Conservation (phyloP, 139 green algal genomes). For the Tetradesmus obliquus region DNA sequence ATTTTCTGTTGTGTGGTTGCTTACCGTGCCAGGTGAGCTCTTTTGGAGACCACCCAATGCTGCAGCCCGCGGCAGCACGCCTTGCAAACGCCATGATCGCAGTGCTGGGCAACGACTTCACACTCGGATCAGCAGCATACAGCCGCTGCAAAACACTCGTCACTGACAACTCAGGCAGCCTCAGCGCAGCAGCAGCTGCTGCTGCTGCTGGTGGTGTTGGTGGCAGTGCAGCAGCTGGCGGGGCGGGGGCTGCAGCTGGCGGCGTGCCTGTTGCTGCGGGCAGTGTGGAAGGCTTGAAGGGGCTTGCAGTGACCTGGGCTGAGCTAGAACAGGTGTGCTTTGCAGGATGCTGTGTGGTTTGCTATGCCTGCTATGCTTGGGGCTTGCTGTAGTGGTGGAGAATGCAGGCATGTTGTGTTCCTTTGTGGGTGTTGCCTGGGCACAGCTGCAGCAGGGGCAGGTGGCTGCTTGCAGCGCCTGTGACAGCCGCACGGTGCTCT, state of each 20-base stretch:
- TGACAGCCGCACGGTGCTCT: too few species aligned
- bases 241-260: neutral
- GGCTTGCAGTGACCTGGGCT: conserved; percentile 35
- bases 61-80: conserved; percentile 77
- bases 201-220: neutral
- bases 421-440: too few species aligned
- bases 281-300: neutral
- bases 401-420: neutral
- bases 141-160: conserved; percentile 68
- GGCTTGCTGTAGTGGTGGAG: conserved; percentile 18
- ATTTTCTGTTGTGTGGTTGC: too few species aligned
- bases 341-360: neutral
- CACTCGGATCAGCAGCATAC: conserved; percentile 76
- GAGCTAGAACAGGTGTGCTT: conserved; percentile 45
- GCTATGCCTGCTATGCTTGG: neutral
- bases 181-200: neutral
- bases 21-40: conserved; percentile 51
- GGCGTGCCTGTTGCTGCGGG: neutral
- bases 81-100: conserved; percentile 93
- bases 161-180: conserved; percentile 42
- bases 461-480: too few species aligned
- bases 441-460: too few species aligned
- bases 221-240: neutral
- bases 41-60: conserved; percentile 56
- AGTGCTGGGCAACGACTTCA: conserved; percentile 90